Evolutionary conservation across 2,329 filamentous ascomycete genomes (phyloP), one percentile per base, ranked within the genome.

Genomic region (Helotiales sp.): DNA sequence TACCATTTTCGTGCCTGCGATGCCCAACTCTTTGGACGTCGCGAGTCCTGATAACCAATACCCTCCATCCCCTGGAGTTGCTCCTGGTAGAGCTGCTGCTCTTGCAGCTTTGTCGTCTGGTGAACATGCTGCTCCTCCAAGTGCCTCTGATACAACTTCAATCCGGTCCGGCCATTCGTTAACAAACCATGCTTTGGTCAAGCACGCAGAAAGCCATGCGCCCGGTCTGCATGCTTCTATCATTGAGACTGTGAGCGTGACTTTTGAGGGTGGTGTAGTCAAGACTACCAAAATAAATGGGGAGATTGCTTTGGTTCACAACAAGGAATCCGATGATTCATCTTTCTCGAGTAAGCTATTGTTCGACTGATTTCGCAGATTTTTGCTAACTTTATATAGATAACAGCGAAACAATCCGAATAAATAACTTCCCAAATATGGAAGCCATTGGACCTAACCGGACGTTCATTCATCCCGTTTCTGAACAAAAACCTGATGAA

Each of bases 371-470:
- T 28, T 26, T 13, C 2, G 34, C 15, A 45, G 77, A 65, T 78
- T n/a, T n/a, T n/a, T n/a, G 67, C 63, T 60, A 58, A 70, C 13
- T 6, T 11, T 20, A 50, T n/a, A 1, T 30, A 87, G 85, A 32
- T 52, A 24, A 80, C 22, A 81, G 82, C 32, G 86, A 94, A 74
- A 90, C 83, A 1, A 90, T 98, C 71, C 90, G 92, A 22, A 87
- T 99, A 67, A 93, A 97, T 75, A 96, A 97, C 77, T 97, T 97
- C 77, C 81, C 89, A 10, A 86, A 87, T n/a, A 85, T 99, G 6
- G 96, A 98, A 75, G 93, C 93, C 75, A 94, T 99, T 65, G 94
- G 93, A 0, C 93, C 94, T 1, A 99, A 99, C 78, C 93, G 93
- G 50, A 92, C 93, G 65, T 97, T 98, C 79, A 89, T 98, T 61